Evolutionary conservation across 2,329 filamentous ascomycete genomes (phyloP).

Genomic region (Aulographum hederae): DNA sequence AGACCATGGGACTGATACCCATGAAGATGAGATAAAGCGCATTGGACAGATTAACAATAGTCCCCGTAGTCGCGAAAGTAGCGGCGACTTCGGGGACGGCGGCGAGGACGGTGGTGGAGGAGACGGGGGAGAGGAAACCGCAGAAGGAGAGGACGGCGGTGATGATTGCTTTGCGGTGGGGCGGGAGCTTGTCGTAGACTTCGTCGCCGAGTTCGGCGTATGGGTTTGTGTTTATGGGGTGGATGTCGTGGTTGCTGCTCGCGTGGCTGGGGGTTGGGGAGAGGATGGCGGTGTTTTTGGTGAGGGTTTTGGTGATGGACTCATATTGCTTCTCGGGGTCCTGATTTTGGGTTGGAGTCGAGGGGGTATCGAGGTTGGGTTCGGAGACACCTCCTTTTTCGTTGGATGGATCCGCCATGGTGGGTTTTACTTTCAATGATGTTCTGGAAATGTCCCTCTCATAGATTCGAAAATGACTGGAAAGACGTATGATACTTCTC

Average conservation of each 20-base stretch:
- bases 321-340: too few species aligned
- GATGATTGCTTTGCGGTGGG: conserved; percentile 44
- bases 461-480: too few species aligned
- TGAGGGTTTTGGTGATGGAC: too few species aligned
- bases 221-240: conserved; percentile 10
- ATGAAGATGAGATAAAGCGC: conserved; percentile 60
- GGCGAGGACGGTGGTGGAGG: conserved; percentile 53
- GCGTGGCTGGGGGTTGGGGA: conserved; percentile 11
- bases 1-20: conserved; percentile 39
- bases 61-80: conserved; percentile 45
- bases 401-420: too few species aligned
- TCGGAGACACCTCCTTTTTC: too few species aligned
- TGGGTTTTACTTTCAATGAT: too few species aligned
- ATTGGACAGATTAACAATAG: conserved; percentile 56
- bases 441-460: too few species aligned
- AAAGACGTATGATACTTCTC: too few species aligned
- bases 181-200: conserved; percentile 45
- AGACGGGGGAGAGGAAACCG: conserved; percentile 58
- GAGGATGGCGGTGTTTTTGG: conserved; percentile 7
- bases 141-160: conserved; percentile 55
- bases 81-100: conserved; percentile 56
- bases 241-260: conserved; percentile 14
- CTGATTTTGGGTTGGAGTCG: too few species aligned
- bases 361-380: too few species aligned
- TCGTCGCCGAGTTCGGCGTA: conserved; percentile 28